These are phyloP conservation scores for Aspergillus sp. DNA, from an alignment of 2,329 filamentous ascomycete genomes.

Conservation along the genomic window DNA sequence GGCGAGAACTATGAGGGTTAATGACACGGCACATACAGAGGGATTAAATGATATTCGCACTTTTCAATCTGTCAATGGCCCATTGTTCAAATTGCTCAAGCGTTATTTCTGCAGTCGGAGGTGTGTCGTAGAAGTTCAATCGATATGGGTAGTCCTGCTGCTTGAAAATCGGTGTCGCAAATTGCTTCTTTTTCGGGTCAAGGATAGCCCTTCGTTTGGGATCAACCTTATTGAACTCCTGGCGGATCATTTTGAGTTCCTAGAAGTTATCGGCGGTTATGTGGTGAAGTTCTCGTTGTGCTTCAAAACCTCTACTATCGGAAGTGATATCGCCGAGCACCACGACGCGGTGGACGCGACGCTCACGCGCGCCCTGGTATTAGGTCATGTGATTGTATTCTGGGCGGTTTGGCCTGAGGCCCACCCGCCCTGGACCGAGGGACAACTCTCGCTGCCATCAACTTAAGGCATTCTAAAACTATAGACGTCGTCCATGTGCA, in stretches of 20 bases:
- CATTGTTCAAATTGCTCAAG: constrained; percentile 98
- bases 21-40: not conserved
- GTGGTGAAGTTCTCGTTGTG: not conserved
- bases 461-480: not conserved
- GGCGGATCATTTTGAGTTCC: constrained; percentile 41
- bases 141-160: constrained; percentile 78
- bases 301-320: not conserved
- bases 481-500: not conserved
- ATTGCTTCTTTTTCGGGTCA: constrained; percentile 83
- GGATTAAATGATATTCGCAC: constrained; percentile 45
- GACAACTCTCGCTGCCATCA: not conserved
- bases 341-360: constrained; percentile 19
- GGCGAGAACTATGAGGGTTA: constrained; percentile 34
- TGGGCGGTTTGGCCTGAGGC: no score
- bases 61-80: constrained; percentile 87
- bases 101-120: constrained; percentile 90
- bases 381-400: not conserved
- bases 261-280: not conserved
- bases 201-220: constrained; percentile 74
- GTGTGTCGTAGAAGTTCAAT: constrained; percentile 86
- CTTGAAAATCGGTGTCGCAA: constrained; percentile 73
- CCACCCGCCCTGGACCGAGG: not conserved
- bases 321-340: constrained; percentile 1
- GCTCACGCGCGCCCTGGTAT: not conserved
- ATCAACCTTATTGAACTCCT: constrained; percentile 45